phyloP scores from a whole-genome alignment of 306 rosid genomes.

The Neltuma alba region DNA sequence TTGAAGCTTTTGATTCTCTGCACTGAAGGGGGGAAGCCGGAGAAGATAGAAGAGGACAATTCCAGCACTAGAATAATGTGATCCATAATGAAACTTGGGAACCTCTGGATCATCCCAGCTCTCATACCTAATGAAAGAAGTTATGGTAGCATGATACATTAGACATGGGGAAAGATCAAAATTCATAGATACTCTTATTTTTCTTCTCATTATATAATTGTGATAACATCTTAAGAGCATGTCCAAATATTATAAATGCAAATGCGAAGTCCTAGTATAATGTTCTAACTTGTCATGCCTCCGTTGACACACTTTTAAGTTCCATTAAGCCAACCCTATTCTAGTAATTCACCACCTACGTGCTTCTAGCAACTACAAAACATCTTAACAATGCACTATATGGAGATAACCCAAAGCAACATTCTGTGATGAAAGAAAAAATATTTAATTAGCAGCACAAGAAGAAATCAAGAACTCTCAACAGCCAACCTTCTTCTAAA shows the following conservation, averaged over 20 bases:
- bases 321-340: background rate
- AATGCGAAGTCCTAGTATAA: constrained; percentile 13
- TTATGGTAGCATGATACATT: constrained; percentile 1
- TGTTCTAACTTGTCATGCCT: background rate
- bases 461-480: constrained; percentile 16
- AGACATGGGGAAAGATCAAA: constrained; percentile 17
- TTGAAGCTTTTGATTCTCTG: constrained; percentile 96
- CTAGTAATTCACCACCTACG: background rate
- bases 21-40: constrained; percentile 95
- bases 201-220: background rate
- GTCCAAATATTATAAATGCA: constrained; percentile 9
- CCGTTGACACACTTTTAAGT: constrained; percentile 18
- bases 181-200: constrained; percentile 1
- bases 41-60: constrained; percentile 96
- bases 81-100: constrained; percentile 98
- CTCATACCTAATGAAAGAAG: constrained; percentile 63
- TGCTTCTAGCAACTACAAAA: background rate
- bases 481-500: constrained; percentile 78
- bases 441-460: background rate
- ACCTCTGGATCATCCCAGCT: constrained; percentile 99
- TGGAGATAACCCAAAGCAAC: constrained; percentile 24
- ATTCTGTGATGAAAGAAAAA: constrained; percentile 24
- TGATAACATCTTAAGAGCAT: constrained; percentile 19
- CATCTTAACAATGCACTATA: constrained; percentile 21
- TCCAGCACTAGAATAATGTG: constrained; percentile 99